Evolutionary conservation across 495 filamentous ascomycete genomes (phyloP), one percentile per base, ranked within the genome.

Genomic region (Hypoxylon trugodes): DNA sequence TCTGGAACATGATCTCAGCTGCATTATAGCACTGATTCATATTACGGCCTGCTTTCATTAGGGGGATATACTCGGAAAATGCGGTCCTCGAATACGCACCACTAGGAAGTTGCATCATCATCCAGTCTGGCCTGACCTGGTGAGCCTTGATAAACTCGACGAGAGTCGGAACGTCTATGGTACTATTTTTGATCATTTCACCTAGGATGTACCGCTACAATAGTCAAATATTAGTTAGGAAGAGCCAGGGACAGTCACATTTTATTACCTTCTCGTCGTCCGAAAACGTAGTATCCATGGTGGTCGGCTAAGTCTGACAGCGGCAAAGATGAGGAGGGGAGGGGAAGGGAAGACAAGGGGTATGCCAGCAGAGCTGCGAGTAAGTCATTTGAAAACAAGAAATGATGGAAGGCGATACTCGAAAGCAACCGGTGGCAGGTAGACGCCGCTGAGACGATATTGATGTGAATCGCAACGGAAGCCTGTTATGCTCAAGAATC

Each of bases 111-210:
- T 80, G 79, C 75, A 81, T 81, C 28, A 53, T 56, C 47, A 76
- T 55, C 78, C 78, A 80, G 65, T 78, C 69, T 18, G 77, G 76
- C 70, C 76, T 66, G 26, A 81, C 67, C 9, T 71, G 71, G 47
- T 79, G 72, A 50, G 61, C 46, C 55, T 74, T 79, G 69, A 81
- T 74, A 41, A 81, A 77, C n/a, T 76, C 69, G 40, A 81, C 72
- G 21, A 81, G 69, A 32, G 69, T 67, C 19, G 70, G 68, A 22
- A 81, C 71, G 33, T 82, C 76, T 59, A 84, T 74, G 21, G 73
- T 66, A 73, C 78, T 82, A 62, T 72, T 73, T 63, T 83, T 85
- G 69, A 85, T 77, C 59, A 79, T 81, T 74, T 85, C 81, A 69
- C 77, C 78, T 46, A 85, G 72, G 61, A 84, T 68, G 70, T 81